These are phyloP conservation scores for Sporobolomyces phaffii DNA, from an alignment of 768 basidiomycete species.

Conservation along the genomic window DNA sequence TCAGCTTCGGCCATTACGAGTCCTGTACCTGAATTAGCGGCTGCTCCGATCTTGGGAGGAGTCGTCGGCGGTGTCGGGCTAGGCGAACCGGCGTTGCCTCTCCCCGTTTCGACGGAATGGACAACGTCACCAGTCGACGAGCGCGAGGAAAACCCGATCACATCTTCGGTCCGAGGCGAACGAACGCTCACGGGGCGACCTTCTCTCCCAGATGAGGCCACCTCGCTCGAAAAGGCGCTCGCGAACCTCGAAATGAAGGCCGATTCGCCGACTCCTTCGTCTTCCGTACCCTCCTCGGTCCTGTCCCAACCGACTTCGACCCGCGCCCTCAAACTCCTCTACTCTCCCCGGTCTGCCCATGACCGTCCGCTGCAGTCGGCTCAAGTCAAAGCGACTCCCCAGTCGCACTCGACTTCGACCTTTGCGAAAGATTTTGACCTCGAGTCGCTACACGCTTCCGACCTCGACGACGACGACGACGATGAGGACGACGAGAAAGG, in stretches of 20 bases:
- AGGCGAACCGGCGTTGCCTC: slow-evolving; percentile 26
- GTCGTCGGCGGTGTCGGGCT: neutral
- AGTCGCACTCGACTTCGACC: neutral
- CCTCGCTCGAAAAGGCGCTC: neutral
- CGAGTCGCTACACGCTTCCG: neutral
- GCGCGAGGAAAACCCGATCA: neutral
- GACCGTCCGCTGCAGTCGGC: neutral
- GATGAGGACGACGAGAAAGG: slow-evolving; percentile 1
- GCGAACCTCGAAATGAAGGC: neutral
- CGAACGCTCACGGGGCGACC: neutral
- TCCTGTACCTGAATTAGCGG: slow-evolving; percentile 24
- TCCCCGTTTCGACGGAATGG: neutral
- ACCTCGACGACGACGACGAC: slow-evolving; percentile 1
- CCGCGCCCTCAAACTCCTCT: slow-evolving; percentile 26
- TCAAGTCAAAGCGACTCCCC: neutral
- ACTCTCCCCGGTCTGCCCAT: slow-evolving; percentile 7
- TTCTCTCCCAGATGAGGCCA: neutral
- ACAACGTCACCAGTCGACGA: neutral
- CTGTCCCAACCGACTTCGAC: neutral
- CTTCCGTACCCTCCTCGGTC: neutral
- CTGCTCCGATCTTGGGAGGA: neutral
- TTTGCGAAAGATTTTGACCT: neutral
- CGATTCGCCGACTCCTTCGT: neutral
- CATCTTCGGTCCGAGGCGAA: neutral
- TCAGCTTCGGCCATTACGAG: neutral